phyloP scores from a whole-genome alignment of 306 rosid genomes.

The Lotus japonicus region DNA sequence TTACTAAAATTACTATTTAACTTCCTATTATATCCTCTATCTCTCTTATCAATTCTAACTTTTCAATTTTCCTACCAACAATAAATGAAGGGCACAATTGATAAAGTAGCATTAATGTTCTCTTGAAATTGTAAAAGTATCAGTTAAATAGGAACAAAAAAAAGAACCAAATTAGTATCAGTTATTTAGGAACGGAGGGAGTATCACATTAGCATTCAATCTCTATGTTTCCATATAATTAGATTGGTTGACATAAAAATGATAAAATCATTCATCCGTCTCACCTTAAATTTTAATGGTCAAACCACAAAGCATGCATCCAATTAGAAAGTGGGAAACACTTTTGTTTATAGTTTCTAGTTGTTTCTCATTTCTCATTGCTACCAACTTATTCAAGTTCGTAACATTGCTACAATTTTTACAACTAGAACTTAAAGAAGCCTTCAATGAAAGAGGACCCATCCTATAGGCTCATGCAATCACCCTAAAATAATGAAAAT shows the following conservation, averaged over 20 bases:
- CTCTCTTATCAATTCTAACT: no score
- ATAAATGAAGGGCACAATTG: no score
- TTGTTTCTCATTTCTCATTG: neutral
- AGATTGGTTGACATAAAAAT: neutral
- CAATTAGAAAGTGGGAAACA: neutral
- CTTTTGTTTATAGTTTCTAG: neutral
- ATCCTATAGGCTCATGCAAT: neutral
- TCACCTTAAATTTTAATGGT: neutral
- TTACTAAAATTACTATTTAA: no score
- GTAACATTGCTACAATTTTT: neutral
- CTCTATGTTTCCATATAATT: neutral
- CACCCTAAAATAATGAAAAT: neutral
- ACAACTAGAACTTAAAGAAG: neutral
- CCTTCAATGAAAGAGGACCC: conserved; percentile 14
- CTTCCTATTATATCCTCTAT: no score
- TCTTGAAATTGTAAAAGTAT: no score
- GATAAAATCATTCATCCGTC: neutral
- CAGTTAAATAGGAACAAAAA: no score
- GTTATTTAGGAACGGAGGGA: no score
- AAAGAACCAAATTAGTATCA: no score
- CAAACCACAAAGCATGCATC: neutral
- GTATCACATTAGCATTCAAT: neutral
- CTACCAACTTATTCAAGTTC: conserved; percentile 3
- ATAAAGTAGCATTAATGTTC: no score
- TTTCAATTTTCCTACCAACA: no score